Evolutionary conservation across 345 rosid genomes (phyloP).

Genomic region (Hibiscus syriacus): DNA sequence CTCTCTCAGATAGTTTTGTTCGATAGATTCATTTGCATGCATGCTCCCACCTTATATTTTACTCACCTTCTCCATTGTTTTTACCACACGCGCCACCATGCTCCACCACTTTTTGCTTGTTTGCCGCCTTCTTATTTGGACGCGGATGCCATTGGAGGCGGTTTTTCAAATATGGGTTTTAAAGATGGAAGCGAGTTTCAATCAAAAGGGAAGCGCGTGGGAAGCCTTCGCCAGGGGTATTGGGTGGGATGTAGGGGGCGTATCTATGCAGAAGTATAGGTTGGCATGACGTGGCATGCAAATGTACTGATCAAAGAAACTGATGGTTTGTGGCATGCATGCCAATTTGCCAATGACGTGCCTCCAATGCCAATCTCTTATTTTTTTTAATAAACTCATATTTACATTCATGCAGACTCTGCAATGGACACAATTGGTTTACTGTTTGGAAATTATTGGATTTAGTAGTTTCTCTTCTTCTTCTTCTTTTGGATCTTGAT

Average conservation of each 20-base stretch:
- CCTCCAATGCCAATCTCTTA: too few species aligned
- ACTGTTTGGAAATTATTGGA: too few species aligned
- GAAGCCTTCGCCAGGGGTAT: neutral
- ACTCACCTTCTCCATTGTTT: neutral
- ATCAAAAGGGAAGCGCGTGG: neutral
- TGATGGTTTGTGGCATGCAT: neutral
- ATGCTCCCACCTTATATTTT: neutral
- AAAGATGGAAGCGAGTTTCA: neutral
- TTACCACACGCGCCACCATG: neutral
- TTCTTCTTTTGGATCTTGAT: too few species aligned
- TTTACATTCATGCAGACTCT: too few species aligned
- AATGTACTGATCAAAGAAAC: constrained; percentile 8
- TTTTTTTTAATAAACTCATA: too few species aligned
- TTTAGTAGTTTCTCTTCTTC: too few species aligned
- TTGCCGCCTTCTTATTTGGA: neutral
- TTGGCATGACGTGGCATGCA: constrained; percentile 45
- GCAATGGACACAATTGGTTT: too few species aligned
- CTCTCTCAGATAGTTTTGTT: neutral
- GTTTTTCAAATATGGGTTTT: neutral
- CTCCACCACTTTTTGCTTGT: neutral
- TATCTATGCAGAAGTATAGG: constrained; percentile 14
- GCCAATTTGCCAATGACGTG: neutral
- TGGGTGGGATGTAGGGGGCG: constrained; percentile 3
- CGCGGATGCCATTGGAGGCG: neutral
- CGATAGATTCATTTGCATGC: constrained; percentile 1